A percentile compares a stretch with the other conserved stretches of the same genome.
Conservation (phyloP, 1,139 yeast species). For the Kazachstania sp. region DNA sequence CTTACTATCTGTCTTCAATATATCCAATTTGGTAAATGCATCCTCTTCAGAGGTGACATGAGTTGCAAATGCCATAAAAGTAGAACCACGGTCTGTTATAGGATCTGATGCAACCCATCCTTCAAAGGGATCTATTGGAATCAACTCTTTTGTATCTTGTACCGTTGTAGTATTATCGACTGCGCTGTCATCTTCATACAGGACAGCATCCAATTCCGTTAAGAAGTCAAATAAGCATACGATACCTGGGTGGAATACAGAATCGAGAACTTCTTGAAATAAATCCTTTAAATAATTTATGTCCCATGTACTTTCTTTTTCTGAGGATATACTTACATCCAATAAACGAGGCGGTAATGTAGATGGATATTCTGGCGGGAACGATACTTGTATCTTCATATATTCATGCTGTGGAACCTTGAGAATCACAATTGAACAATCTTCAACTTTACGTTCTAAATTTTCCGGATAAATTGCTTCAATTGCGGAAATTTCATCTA, state of each 20-base stretch:
- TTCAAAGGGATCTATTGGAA: conserved; percentile 39
- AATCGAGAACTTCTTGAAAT: conserved; percentile 43
- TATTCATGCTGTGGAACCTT: conserved; percentile 57
- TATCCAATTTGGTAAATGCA: conserved; percentile 45
- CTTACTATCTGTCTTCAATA: conserved; percentile 54
- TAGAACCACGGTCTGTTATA: conserved; percentile 72
- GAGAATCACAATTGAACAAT: conserved; percentile 39
- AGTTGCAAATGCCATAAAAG: conserved; percentile 71
- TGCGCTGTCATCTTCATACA: conserved; percentile 26
- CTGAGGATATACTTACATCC: conserved; percentile 39
- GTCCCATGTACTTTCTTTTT: conserved; percentile 34
- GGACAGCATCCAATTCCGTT: conserved; percentile 50
- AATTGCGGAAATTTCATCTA: conserved; percentile 75
- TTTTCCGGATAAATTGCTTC: conserved; percentile 82
- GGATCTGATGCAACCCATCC: conserved; percentile 78
- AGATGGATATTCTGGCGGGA: conserved; percentile 65
- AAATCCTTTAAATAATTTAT: conserved; percentile 37
- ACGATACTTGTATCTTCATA: conserved; percentile 51
- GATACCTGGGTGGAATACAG: conserved; percentile 46
- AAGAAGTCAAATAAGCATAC: conserved; percentile 77
- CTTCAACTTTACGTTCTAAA: conserved; percentile 35
- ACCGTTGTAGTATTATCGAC: conserved; percentile 20
- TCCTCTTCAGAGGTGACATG: conserved; percentile 55
- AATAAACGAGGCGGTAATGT: conserved; percentile 45
- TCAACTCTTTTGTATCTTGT: conserved; percentile 8